A percentile compares a stretch with the other conserved stretches of the same genome.
phyloP scores from a whole-genome alignment of 2,329 filamentous ascomycete genomes.

The Cladosporium oxysporum region DNA sequence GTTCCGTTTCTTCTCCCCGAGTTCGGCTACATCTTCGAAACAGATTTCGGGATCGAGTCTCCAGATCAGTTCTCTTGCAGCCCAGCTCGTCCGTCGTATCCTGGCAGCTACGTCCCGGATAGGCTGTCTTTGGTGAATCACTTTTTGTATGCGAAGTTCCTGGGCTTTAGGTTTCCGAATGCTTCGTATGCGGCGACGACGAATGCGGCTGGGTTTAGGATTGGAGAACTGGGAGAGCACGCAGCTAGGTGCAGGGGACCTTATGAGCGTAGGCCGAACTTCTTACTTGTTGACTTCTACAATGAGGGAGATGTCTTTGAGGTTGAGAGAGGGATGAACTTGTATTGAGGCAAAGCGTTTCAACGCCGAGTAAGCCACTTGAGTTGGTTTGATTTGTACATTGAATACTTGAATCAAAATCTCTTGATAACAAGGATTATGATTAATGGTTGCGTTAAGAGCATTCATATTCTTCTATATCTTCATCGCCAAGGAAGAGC shows the following conservation, averaged over 20 bases:
- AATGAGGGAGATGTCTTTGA: constrained; percentile 33
- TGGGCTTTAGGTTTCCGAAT: constrained; percentile 47
- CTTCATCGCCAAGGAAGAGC: neutral
- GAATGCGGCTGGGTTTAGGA: constrained; percentile 43
- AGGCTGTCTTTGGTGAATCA: constrained; percentile 49
- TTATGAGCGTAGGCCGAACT: constrained; percentile 44
- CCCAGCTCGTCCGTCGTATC: constrained; percentile 41
- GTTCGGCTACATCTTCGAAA: constrained; percentile 49
- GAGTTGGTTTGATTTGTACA: neutral
- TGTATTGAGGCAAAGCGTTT: constrained; percentile 24
- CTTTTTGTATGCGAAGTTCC: constrained; percentile 47
- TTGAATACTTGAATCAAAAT: too few relatives aligned
- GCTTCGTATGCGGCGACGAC: constrained; percentile 43
- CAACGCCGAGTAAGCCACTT: neutral
- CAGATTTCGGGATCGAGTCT: constrained; percentile 40
- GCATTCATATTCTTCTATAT: neutral
- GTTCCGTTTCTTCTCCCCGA: constrained; percentile 43
- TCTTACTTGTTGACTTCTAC: constrained; percentile 45
- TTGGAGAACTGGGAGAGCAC: constrained; percentile 48
- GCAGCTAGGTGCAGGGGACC: constrained; percentile 41
- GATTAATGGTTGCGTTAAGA: neutral
- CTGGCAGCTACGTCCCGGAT: constrained; percentile 41
- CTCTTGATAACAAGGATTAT: neutral
- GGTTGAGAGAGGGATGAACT: constrained; percentile 33
- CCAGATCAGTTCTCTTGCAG: constrained; percentile 40